A percentile compares a stretch with the other conserved stretches of the same genome.
phyloP scores from a whole-genome alignment of 2,329 filamentous ascomycete genomes.

The Xylariaceae sp. region DNA sequence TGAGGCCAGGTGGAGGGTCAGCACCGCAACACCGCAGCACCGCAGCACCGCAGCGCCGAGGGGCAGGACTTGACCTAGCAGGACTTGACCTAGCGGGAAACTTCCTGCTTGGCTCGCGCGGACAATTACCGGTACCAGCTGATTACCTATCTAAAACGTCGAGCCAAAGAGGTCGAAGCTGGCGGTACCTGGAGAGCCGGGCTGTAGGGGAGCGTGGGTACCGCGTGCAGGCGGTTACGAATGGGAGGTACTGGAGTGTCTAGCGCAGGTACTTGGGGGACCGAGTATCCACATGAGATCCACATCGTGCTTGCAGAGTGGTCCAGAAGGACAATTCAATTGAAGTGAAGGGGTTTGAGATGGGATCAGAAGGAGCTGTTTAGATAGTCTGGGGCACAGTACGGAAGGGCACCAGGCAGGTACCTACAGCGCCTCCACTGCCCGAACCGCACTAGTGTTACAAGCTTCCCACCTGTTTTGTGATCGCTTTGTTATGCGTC shows the following conservation, averaged over 20 bases:
- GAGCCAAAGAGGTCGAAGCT: too few relatives aligned
- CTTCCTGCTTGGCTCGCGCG: not conserved
- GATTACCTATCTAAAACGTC: too few relatives aligned
- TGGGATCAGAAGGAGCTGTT: constrained; percentile 13
- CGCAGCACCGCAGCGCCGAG: too few relatives aligned
- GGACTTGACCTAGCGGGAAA: constrained; percentile 8
- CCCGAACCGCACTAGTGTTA: constrained; percentile 20
- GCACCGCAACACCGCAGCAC: too few relatives aligned
- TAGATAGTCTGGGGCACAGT: not conserved
- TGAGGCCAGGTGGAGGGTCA: too few relatives aligned
- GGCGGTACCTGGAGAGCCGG: too few relatives aligned
- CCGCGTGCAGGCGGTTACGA: not conserved
- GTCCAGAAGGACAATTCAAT: not conserved
- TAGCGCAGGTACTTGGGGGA: too few relatives aligned
- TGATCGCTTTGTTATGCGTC: not conserved
- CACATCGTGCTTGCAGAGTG: not conserved
- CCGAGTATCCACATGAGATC: not conserved
- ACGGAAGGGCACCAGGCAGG: not conserved
- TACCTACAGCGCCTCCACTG: constrained; percentile 5
- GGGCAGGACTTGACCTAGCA: not conserved
- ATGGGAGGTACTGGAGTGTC: not conserved
- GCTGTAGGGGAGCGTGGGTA: not conserved
- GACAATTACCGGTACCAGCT: too few relatives aligned
- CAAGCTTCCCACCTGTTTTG: constrained; percentile 7
- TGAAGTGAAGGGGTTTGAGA: constrained; percentile 3